A percentile compares a stretch with the other conserved stretches of the same genome.
Conservation (phyloP, 2,329 filamentous ascomycete genomes). For the Colletotrichum orbiculare region DNA sequence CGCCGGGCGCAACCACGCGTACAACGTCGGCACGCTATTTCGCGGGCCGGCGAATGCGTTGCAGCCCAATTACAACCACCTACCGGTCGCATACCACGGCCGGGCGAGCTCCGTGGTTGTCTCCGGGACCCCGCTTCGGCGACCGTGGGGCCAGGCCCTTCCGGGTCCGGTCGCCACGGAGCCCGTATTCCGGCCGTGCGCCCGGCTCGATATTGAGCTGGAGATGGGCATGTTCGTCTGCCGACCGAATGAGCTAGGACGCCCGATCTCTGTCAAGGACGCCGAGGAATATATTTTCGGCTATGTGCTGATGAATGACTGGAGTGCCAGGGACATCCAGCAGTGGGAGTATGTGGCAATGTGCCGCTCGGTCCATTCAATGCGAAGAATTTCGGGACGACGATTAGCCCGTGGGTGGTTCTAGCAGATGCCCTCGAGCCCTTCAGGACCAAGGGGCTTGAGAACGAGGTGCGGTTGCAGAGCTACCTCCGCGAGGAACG, state of each 20-base stretch:
- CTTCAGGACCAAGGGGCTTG: slow-evolving; percentile 36
- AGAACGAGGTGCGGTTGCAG: slow-evolving; percentile 48
- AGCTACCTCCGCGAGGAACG: slow-evolving; percentile 66
- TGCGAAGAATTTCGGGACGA: slow-evolving; percentile 69
- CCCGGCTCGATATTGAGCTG: slow-evolving; percentile 78
- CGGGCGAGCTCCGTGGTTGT: slow-evolving; percentile 76
- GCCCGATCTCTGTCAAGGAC: slow-evolving; percentile 70
- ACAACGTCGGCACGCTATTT: slow-evolving; percentile 71
- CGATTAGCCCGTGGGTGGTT: slow-evolving; percentile 71
- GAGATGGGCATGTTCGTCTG: slow-evolving; percentile 82
- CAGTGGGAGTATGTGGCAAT: slow-evolving; percentile 70
- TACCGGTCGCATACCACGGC: slow-evolving; percentile 81
- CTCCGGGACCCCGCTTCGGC: slow-evolving; percentile 74
- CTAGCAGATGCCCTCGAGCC: slow-evolving; percentile 65
- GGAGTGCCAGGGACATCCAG: slow-evolving; percentile 72
- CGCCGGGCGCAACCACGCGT: slow-evolving; percentile 78
- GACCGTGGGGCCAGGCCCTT: slow-evolving; percentile 71
- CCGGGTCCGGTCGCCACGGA: slow-evolving; percentile 57
- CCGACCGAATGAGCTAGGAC: slow-evolving; percentile 72
- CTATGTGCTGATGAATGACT: slow-evolving; percentile 73
- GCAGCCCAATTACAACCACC: slow-evolving; percentile 78
- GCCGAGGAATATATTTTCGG: slow-evolving; percentile 81
- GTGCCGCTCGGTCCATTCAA: slow-evolving; percentile 71
- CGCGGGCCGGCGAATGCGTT: slow-evolving; percentile 76
- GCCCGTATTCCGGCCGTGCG: slow-evolving; percentile 68